Base-by-base conservation (phyloP, 257 asterid species). In the Gentiana straminea region DNA sequence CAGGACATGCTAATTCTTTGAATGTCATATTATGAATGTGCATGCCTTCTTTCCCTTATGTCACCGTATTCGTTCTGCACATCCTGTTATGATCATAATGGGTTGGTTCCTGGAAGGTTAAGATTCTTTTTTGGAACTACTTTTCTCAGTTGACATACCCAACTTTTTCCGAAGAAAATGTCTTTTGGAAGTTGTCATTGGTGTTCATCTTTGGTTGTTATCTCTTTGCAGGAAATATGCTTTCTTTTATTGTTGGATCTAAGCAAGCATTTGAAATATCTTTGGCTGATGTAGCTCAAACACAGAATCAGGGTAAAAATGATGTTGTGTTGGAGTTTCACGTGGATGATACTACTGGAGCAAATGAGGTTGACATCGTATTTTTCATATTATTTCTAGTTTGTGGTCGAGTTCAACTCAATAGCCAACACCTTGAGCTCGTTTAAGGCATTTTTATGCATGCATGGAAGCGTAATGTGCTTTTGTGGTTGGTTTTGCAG, bases 241-340 rank as follows among this genome's bases (percentile, higher is more conserved):
- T 88, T 64, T 69, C 94, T 35, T 92, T 92, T 70, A 80, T 81
- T 35, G 95, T 85, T 57, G 97, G 90, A 54, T 70, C 68, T 32
- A 92, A 88, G 76, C 94, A 92, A 85, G 94, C 94, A 45, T 88
- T 92, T 59, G 99, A 92, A 82, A 67, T 92, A 57, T 85, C 97
- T 58, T 74, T 92, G 56, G 97, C 99, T 0, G 99, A 92, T 64
- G 95, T 92, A 60, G 84, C 99, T 6, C 97, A 88, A 76, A 88
- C 97, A 46, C 99, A 92, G 66, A 94, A 88, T 70, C 99, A 88
- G 75, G 97, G 95, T 37, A 92, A 92, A 80, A 92, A 69, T 77
- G 99, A 92, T 73, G 95, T 85, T 67, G 73, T 77, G 89, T 57
- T 92, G 81, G 99, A 92, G 72, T 88, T 88, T 64, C 97, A 88